Conservation (phyloP, 75 land plant species). For the Cupressus sempervirens region DNA sequence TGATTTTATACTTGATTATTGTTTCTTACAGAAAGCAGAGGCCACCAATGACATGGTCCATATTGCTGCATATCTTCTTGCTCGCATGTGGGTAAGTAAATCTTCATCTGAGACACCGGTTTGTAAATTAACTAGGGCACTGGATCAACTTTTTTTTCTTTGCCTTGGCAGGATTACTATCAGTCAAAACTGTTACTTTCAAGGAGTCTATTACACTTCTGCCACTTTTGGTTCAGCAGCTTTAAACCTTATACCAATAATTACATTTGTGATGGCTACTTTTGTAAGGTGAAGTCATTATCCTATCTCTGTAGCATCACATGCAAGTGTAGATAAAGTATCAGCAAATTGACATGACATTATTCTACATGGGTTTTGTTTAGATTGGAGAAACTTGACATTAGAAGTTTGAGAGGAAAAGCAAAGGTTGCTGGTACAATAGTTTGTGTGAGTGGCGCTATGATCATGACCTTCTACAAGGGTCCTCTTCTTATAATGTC, state of each 20-base stretch:
- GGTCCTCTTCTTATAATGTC: slow-evolving; percentile 12
- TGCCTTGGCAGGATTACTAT: slow-evolving; percentile 19
- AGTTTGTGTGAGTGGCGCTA: slow-evolving; percentile 27
- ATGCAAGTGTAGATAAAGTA: background rate
- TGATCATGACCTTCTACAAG: slow-evolving; percentile 32
- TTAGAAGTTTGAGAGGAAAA: slow-evolving; percentile 25
- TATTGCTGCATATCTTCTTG: slow-evolving; percentile 8
- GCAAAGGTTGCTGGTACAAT: slow-evolving; percentile 29
- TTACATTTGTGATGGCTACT: slow-evolving; percentile 26
- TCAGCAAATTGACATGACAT: background rate
- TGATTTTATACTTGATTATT: background rate
- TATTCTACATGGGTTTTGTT: background rate
- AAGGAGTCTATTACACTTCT: slow-evolving; percentile 35
- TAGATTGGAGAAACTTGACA: slow-evolving; percentile 25
- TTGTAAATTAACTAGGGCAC: background rate
- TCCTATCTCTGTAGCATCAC: background rate
- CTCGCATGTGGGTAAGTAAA: slow-evolving; percentile 5
- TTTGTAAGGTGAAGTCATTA: slow-evolving; percentile 18
- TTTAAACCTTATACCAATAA: slow-evolving; percentile 23
- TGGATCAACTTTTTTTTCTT: background rate
- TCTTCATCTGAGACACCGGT: background rate
- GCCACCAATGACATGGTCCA: slow-evolving; percentile 2
- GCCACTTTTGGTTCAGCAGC: slow-evolving; percentile 30
- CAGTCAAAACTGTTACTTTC: slow-evolving; percentile 24
- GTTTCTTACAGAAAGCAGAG: background rate